Base-by-base conservation (phyloP, 495 filamentous ascomycete genomes). In the Lophiotrema nucula region DNA sequence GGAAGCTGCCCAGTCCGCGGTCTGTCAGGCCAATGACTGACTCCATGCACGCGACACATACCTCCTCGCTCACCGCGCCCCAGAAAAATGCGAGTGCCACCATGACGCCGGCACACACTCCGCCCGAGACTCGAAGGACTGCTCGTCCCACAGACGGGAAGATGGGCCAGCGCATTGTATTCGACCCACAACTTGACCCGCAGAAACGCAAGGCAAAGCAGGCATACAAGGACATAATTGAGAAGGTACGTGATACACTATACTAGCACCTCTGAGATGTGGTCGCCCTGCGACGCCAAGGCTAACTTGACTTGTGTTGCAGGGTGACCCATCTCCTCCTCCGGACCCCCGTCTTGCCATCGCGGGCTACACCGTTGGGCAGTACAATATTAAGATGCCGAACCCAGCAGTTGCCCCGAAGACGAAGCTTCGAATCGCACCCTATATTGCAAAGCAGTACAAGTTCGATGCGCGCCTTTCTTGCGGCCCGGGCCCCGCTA, bases 401-500 rank as follows among this genome's bases (percentile, higher is more conserved):
- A 35, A 35, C 31, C 8, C 31, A 8, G 19, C 33, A 87, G 56
- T 19, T 8, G 38, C 47, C 27, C 43, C 48, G 69, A 87, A 87
- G 59, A 83, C 82, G n/a, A 92, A 87, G 67, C 76, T 90, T 59
- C 86, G 92, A 28, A 74, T 80, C 53, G 82, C 88, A 33, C 91
- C 92, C 0, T 95, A 93, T 71, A 79, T 81, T 38, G 72, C 95
- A 33, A 85, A 80, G 67, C 85, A 83, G 23, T 96, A 90, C 69
- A 72, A 81, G 35, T 92, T 90, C 65, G 92, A 96, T 67, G 73
- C 83, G 2, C 77, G 81, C 58, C 87, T 88, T 2, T 96, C 92
- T 13, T 84, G 92, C 53, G 91, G 90, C 0, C 89, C 89, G 33
- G 91, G 89, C 3, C 93, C 95, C 22, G 89, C 95, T 5, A 84